Evolutionary conservation across 768 basidiomycete species (phyloP).

Genomic region (Tephrocybe sp.): DNA sequence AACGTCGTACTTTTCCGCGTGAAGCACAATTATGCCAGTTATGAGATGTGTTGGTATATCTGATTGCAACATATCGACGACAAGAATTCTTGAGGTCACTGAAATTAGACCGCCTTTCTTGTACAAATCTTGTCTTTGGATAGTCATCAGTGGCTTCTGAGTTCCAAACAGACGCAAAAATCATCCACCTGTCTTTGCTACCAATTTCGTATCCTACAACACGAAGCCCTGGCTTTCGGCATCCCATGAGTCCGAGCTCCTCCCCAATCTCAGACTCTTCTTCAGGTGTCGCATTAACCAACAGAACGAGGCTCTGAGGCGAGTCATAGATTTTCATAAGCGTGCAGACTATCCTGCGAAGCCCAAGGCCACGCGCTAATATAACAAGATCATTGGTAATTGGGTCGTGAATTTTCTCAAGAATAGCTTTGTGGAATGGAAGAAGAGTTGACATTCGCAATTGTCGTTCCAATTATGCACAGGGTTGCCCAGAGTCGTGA

Average conservation of each 20-base stretch:
- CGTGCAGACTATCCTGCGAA: conserved; percentile 79
- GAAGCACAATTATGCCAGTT: conserved; percentile 85
- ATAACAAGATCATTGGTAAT: conserved; percentile 70
- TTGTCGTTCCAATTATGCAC: neutral
- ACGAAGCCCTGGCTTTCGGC: conserved; percentile 79
- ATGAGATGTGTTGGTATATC: conserved; percentile 84
- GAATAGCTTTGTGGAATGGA: conserved; percentile 64
- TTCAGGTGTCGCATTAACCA: conserved; percentile 81
- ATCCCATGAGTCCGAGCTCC: conserved; percentile 90
- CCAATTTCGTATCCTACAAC: conserved; percentile 81
- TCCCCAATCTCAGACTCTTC: conserved; percentile 92
- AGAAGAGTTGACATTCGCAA: conserved; percentile 56
- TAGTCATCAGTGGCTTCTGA: neutral
- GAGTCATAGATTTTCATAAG: conserved; percentile 92
- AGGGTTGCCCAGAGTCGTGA: neutral
- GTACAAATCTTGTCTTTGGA: conserved; percentile 77
- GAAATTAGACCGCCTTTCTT: conserved; percentile 86
- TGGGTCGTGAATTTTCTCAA: conserved; percentile 72
- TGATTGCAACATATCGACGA: conserved; percentile 89
- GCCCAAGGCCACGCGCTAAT: conserved; percentile 86
- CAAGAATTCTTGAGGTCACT: conserved; percentile 90
- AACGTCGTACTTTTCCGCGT: conserved; percentile 76
- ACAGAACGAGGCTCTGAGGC: conserved; percentile 75
- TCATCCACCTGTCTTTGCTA: conserved; percentile 70
- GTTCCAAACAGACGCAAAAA: neutral